Evolutionary conservation across 352 stramenopile species (phyloP).

Genomic region (Halophytophthora polymorphica): DNA sequence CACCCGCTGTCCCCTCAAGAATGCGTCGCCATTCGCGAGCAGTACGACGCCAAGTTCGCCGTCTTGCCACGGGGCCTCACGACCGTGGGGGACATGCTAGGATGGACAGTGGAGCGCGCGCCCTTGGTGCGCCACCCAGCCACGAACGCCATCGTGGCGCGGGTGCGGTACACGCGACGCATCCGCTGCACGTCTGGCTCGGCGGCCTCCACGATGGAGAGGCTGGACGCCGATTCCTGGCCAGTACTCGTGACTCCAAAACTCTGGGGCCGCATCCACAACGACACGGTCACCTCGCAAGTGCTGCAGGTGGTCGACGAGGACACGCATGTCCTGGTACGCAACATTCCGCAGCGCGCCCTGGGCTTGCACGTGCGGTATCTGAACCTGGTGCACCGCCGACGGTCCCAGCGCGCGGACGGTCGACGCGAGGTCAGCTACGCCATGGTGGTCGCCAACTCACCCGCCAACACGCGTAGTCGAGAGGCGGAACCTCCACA

Average conservation of each 20-base stretch:
- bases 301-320: slow-evolving; percentile 29
- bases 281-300: slow-evolving; percentile 16
- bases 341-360: slow-evolving; percentile 18
- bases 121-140: slow-evolving; percentile 9
- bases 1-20: slow-evolving; percentile 30
- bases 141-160: slow-evolving; percentile 14
- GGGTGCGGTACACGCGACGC: slow-evolving; percentile 32
- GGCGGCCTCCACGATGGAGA: slow-evolving; percentile 19
- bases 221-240: slow-evolving; percentile 33
- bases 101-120: slow-evolving; percentile 33
- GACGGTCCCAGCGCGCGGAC: slow-evolving; percentile 7
- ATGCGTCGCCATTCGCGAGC: slow-evolving; percentile 19
- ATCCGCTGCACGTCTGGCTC: slow-evolving; percentile 28
- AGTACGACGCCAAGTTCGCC: slow-evolving; percentile 28
- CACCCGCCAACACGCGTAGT: slow-evolving; percentile 27
- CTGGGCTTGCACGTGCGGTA: slow-evolving; percentile 23
- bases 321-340: slow-evolving; percentile 27
- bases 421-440: slow-evolving; percentile 21
- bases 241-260: slow-evolving; percentile 21
- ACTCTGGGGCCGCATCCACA: slow-evolving; percentile 32
- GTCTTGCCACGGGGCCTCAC: slow-evolving; percentile 14
- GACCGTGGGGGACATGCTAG: slow-evolving; percentile 23
- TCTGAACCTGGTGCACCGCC: slow-evolving; percentile 32
- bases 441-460: slow-evolving; percentile 31
- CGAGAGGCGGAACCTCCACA: slow-evolving; percentile 24